Evolutionary conservation across 2,329 filamentous ascomycete species (phyloP).

Genomic region (Neofusicoccum umdonicola): DNA sequence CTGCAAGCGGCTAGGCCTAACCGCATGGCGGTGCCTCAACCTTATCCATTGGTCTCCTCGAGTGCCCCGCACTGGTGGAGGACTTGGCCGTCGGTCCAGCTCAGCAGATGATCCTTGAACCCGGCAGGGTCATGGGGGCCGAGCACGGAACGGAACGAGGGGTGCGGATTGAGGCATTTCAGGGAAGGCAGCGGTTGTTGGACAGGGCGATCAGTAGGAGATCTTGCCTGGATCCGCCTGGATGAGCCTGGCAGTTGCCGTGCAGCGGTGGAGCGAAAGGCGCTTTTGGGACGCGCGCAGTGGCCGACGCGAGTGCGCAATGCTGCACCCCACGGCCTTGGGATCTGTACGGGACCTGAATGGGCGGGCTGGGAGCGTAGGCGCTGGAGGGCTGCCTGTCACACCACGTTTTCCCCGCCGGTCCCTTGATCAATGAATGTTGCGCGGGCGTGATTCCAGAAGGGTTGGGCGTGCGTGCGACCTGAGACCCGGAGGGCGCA

Average conservation of each 20-base stretch:
- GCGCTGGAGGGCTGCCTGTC: slow-evolving; percentile 5
- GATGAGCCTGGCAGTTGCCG: not conserved
- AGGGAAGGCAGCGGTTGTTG: not conserved
- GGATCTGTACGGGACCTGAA: not conserved
- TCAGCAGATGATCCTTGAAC: slow-evolving; percentile 7
- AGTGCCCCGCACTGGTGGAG: not conserved
- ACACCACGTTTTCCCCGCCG: not conserved
- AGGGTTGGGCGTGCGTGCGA: slow-evolving; percentile 2
- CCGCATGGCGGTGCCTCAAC: not conserved
- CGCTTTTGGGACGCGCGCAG: not conserved
- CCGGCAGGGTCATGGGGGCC: not conserved
- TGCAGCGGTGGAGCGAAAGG: not conserved
- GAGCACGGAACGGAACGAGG: slow-evolving; percentile 7
- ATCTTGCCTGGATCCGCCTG: slow-evolving; percentile 13
- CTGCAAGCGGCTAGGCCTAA: not conserved
- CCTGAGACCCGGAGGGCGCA: not conserved
- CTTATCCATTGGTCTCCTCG: slow-evolving; percentile 5
- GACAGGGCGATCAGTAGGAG: slow-evolving; percentile 14
- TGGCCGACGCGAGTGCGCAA: slow-evolving; percentile 4
- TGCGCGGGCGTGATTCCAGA: not conserved
- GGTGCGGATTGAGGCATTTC: slow-evolving; percentile 4
- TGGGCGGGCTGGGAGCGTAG: not conserved
- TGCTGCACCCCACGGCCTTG: slow-evolving; percentile 10
- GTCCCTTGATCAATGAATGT: not conserved
- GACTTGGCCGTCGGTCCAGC: not conserved